Evolutionary conservation across 106 monocot genomes (phyloP), one percentile per base, ranked within the genome.

Genomic region (Vanilla planifolia): DNA sequence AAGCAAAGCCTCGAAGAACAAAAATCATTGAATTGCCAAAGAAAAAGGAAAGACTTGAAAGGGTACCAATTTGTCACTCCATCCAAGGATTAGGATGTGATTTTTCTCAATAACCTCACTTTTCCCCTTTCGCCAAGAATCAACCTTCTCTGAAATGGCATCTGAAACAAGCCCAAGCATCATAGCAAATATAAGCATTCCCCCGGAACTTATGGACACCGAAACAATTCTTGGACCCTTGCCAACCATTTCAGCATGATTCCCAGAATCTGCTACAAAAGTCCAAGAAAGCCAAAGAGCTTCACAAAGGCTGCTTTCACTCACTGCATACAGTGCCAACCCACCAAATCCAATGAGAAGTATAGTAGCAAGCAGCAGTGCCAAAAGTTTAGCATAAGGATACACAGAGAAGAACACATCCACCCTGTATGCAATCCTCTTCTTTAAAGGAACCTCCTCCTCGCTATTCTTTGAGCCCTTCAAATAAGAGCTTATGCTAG

Each of bases 81-180:
- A 93, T 73, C 93, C 93, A 40, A 93, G 85, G 52, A 93, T 85
- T 41, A 93, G 63, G 51, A 93, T 84, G 32, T 93, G 93, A 68
- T 87, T 76, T 28, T 69, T 85, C 75, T 93, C 93, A 40, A 93
- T 89, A 15, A 93, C 89, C 63, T 93, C 93, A 58, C 93, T 89
- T 68, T 89, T 93, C 13, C 93, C 93, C 60, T 89, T 93, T n/a
- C 89, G 57, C 85, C 89, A 89, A 63, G 89, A 93, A 75, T 93
- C 93, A 60, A 93, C 93, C 75, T 93, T 93, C 69, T 93, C 93
- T 25, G 93, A 89, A 55, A 93, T 93, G 36, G 89, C 93, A 79
- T 93, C 93, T 23, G 93, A 89, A n/a, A 93, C 89, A 28, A 93
- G 77, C 23, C 89, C 93, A 60, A 93, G 82, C 93, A 93, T 93